Evolutionary conservation across 805 yeast genomes (phyloP).

Genomic region (Isabelozyma gotoi): DNA sequence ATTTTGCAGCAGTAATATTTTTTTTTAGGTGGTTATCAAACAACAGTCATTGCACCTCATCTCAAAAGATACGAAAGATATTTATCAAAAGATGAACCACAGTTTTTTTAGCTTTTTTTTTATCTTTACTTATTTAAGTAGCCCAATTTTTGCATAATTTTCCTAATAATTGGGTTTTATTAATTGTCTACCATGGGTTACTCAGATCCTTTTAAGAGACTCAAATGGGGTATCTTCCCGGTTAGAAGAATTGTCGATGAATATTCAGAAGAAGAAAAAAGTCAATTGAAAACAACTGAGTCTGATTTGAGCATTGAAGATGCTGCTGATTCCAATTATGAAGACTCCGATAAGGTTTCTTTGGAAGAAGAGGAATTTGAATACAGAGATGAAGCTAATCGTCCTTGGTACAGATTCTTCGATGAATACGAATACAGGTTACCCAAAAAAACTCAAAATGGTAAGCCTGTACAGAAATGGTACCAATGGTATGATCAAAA

Average conservation of each 20-base stretch:
- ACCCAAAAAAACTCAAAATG: constrained; percentile 19
- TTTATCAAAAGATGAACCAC: background rate
- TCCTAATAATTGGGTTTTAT: too few species aligned
- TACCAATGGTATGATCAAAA: constrained; percentile 55
- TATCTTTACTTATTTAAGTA: too few species aligned
- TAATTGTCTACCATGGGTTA: background rate
- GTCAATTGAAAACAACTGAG: background rate
- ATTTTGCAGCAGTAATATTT: background rate
- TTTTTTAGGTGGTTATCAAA: too few species aligned
- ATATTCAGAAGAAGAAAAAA: constrained; percentile 7
- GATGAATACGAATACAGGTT: constrained; percentile 63
- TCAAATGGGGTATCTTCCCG: constrained; percentile 37
- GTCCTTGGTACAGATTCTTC: constrained; percentile 36
- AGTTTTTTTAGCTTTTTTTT: background rate
- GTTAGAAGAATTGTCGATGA: constrained; percentile 34
- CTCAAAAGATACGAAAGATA: background rate
- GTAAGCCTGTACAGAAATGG: constrained; percentile 34
- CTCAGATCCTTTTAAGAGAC: constrained; percentile 5
- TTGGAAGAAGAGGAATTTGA: constrained; percentile 12
- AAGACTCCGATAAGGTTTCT: background rate
- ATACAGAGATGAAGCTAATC: constrained; percentile 33
- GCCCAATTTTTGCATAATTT: too few species aligned
- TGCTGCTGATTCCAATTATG: background rate
- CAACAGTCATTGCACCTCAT: background rate
- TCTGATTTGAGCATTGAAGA: background rate